These are phyloP conservation scores for Ceratobasidium sp. DNA, from an alignment of 1,284 basidiomycete genomes.

Conservation along the genomic window DNA sequence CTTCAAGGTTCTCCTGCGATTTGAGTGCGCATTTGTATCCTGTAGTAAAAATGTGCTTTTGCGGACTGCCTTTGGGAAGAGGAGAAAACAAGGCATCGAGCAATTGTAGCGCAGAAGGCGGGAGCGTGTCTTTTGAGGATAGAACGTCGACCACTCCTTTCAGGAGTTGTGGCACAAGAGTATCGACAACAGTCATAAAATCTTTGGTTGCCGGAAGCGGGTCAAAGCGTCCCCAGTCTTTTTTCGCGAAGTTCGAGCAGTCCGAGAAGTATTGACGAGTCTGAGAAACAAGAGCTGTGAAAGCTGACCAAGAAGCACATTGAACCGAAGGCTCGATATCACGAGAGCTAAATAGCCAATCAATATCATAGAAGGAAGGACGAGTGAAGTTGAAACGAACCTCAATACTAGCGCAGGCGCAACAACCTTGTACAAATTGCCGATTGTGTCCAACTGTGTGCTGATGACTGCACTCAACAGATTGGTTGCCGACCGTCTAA, in stretches of 20 bases:
- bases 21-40: not conserved
- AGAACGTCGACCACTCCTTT: not conserved
- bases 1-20: not conserved
- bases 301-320: slow-evolving; percentile 93
- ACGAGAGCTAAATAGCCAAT: slow-evolving; percentile 72
- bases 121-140: not conserved
- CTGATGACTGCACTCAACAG: slow-evolving; percentile 85
- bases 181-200: not conserved
- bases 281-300: slow-evolving; percentile 83
- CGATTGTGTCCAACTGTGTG: slow-evolving; percentile 88
- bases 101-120: not conserved
- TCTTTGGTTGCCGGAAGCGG: not conserved
- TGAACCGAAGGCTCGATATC: slow-evolving; percentile 98
- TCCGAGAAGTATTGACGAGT: slow-evolving; percentile 60
- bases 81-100: not conserved
- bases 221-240: not conserved
- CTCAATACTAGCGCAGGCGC: slow-evolving; percentile 90
- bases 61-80: not conserved
- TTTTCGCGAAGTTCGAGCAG: slow-evolving; percentile 12
- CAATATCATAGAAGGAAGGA: no score
- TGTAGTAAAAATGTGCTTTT: not conserved
- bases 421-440: slow-evolving; percentile 82
- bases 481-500: slow-evolving; percentile 92
- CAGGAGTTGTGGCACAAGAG: not conserved
- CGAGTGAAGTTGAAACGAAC: not conserved